These are phyloP conservation scores for Diaporthe batatas DNA, from an alignment of 2,329 filamentous ascomycete species.

Conservation along the genomic window DNA sequence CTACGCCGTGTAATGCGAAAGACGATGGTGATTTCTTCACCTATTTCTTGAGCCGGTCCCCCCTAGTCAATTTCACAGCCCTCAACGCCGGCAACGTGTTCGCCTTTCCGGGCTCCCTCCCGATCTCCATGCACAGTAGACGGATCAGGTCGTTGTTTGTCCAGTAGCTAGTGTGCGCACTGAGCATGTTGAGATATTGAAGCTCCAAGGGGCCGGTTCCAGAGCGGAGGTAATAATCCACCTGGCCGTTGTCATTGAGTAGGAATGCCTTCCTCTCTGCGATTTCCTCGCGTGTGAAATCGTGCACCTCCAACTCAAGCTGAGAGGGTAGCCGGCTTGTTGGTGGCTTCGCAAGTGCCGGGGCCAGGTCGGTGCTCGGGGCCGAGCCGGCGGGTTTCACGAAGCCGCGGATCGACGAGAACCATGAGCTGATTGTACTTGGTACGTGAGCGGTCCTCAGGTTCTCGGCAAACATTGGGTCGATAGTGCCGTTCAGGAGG, in stretches of 20 bases:
- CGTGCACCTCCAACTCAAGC: slow-evolving; percentile 94
- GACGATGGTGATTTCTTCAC: neutral
- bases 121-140: slow-evolving; percentile 90
- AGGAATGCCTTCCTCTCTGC: slow-evolving; percentile 89
- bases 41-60: slow-evolving; percentile 39
- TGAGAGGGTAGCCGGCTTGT: slow-evolving; percentile 69
- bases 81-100: slow-evolving; percentile 70
- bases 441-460: slow-evolving; percentile 86
- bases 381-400: slow-evolving; percentile 64
- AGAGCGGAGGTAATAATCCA: slow-evolving; percentile 89
- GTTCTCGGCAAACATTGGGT: slow-evolving; percentile 81
- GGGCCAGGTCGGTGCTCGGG: slow-evolving; percentile 46
- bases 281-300: slow-evolving; percentile 92
- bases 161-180: slow-evolving; percentile 97
- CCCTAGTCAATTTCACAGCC: slow-evolving; percentile 66
- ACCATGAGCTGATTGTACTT: slow-evolving; percentile 74
- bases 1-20: neutral
- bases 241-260: slow-evolving; percentile 96
- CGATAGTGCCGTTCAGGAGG: slow-evolving; percentile 89
- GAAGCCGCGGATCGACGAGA: slow-evolving; percentile 74
- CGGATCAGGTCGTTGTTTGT: slow-evolving; percentile 87
- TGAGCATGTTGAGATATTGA: slow-evolving; percentile 97
- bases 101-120: slow-evolving; percentile 76
- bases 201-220: slow-evolving; percentile 91
- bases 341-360: slow-evolving; percentile 52